A percentile compares a stretch with the other conserved stretches of the same genome.
Evolutionary conservation across 768 basidiomycete species (phyloP).

Genomic region (Amanita molliuscula): DNA sequence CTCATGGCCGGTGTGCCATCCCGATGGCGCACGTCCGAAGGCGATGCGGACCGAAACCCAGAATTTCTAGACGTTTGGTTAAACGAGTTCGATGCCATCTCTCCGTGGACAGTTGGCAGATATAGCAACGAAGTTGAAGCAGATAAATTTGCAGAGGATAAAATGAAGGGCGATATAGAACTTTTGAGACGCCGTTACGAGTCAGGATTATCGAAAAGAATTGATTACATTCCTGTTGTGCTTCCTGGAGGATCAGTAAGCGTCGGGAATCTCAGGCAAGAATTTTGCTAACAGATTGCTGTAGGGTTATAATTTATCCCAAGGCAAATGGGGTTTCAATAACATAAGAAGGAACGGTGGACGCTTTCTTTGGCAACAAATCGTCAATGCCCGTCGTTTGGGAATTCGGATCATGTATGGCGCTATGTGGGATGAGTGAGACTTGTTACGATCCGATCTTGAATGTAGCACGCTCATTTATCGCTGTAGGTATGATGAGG

Average conservation of each 20-base stretch:
- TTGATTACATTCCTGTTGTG: conserved; percentile 80
- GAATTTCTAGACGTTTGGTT: conserved; percentile 63
- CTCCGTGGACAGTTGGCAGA: conserved; percentile 77
- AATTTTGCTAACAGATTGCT: conserved; percentile 4
- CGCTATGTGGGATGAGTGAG: conserved; percentile 84
- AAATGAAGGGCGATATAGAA: conserved; percentile 55
- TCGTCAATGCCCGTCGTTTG: conserved; percentile 54
- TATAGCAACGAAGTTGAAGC: conserved; percentile 51
- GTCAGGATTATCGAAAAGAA: conserved; percentile 30
- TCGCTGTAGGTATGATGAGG: conserved; percentile 63
- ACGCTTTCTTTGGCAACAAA: conserved; percentile 69
- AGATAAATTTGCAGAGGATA: conserved; percentile 50
- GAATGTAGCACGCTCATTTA: conserved; percentile 2
- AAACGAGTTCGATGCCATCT: conserved; percentile 70
- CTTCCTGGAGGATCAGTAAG: conserved; percentile 76
- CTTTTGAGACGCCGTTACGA: conserved; percentile 41
- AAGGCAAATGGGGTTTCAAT: conserved; percentile 66
- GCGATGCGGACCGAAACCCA: conserved; percentile 61
- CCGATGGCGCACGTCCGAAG: conserved; percentile 63
- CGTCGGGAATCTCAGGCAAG: conserved; percentile 10
- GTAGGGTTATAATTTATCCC: conserved; percentile 62
- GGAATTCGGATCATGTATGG: conserved; percentile 64
- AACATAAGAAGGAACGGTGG: conserved; percentile 65
- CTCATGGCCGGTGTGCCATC: conserved; percentile 62
- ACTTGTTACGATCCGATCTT: conserved; percentile 5